Evolutionary conservation across 768 basidiomycete genomes (phyloP).

Genomic region (Trametes cubensis): DNA sequence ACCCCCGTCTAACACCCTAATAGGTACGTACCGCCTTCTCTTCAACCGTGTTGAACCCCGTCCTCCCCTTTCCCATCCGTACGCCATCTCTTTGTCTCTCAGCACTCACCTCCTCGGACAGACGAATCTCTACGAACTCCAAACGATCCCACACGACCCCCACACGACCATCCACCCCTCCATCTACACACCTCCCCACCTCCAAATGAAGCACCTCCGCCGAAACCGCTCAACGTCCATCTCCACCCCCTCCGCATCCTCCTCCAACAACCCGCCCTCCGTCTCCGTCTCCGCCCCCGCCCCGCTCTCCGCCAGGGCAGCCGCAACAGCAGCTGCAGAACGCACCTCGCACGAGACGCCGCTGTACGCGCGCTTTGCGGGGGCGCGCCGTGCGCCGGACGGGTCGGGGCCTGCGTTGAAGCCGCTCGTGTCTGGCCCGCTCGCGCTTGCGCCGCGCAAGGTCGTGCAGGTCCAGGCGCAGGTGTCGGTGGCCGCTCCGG

Average conservation of each 20-base stretch:
- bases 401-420: conserved; percentile 3
- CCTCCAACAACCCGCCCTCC: not conserved
- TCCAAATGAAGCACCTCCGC: conserved; percentile 19
- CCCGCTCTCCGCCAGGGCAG: not conserved
- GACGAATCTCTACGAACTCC: not conserved
- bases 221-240: conserved; percentile 19
- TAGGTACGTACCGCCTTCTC: conserved; percentile 8
- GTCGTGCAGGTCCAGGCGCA: not conserved
- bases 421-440: conserved; percentile 31
- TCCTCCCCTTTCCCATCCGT: not conserved
- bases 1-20: not conserved
- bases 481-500: not conserved
- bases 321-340: conserved; percentile 3
- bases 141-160: not conserved
- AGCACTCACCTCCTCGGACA: not conserved
- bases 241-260: conserved; percentile 11
- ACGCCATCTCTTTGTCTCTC: not conserved
- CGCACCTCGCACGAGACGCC: conserved; percentile 24
- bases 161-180: not conserved
- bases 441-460: conserved; percentile 26
- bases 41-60: not conserved
- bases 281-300: conserved; percentile 14
- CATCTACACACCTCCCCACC: not conserved
- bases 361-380: conserved; percentile 34
- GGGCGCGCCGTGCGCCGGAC: conserved; percentile 13